phyloP scores from a whole-genome alignment of 345 rosid species.

The Combretum micranthum region DNA sequence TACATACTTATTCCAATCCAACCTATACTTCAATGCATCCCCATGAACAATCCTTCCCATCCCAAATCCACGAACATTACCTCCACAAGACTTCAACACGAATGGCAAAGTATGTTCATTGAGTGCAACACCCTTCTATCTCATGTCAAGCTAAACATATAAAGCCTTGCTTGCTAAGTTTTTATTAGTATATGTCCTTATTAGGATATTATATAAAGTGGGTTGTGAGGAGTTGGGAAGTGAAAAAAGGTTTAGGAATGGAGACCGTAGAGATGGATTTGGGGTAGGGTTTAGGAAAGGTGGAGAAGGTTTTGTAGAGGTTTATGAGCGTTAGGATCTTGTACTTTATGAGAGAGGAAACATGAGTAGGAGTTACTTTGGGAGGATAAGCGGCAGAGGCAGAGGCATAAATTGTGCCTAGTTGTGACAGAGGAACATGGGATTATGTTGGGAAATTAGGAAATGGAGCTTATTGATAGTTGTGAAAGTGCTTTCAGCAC shows the following conservation, averaged over 20 bases:
- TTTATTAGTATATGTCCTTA: constrained; percentile 53
- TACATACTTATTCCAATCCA: constrained; percentile 59
- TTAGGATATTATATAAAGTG: constrained; percentile 56
- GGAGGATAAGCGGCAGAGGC: no score
- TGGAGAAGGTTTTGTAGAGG: constrained; percentile 48
- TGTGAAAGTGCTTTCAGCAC: no score
- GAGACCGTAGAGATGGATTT: constrained; percentile 44
- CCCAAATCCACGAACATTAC: constrained; percentile 33
- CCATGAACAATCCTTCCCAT: constrained; percentile 68
- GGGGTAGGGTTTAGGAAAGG: constrained; percentile 55
- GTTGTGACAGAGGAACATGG: no score
- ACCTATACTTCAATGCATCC: constrained; percentile 51
- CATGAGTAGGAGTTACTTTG: no score
- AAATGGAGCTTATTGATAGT: no score
- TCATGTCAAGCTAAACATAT: constrained; percentile 47
- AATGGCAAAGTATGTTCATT: constrained; percentile 71
- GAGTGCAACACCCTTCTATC: constrained; percentile 44
- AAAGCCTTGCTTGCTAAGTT: constrained; percentile 47
- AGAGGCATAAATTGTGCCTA: no score
- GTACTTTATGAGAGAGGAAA: constrained; percentile 34
- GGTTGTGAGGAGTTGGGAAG: constrained; percentile 44
- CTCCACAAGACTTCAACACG: constrained; percentile 47
- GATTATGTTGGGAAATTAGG: no score
- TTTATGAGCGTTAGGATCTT: constrained; percentile 42
- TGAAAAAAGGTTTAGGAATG: constrained; percentile 34